Evolutionary conservation across 139 green algal species (phyloP), one percentile per base, ranked within the genome.

Genomic region (Astrephomene gubernaculifera): DNA sequence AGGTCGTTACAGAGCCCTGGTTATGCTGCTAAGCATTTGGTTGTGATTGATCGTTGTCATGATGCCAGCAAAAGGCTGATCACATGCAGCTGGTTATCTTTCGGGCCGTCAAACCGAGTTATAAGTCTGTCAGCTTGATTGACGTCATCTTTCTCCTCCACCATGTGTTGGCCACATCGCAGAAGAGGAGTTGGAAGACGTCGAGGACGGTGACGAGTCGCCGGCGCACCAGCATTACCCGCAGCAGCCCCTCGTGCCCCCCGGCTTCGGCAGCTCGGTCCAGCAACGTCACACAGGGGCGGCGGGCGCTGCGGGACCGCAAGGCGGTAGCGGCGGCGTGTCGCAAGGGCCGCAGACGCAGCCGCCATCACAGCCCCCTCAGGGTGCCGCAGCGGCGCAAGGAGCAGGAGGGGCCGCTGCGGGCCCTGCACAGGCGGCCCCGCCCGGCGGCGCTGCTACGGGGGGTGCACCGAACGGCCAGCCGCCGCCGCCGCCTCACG

Each of bases 181-280:
- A 27, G 57, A 27, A 43, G 64, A 41, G 64, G 5, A 41, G 43
- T 25, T 2, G 7, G 71, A 64, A 7, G 74, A 82, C 25, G 74
- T 57, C 36, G 74, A 82, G 36, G 74, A 82, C 7, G 74, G 54
- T 9, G 74, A 82, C 54, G 74, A 82, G 36, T 82, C 74, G 29
- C 74, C 74, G 6, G 14, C 36, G 0, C 31, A 64, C 35, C 81
- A 87, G 65, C 9, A 39, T 33, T 52, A 86, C 35, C 45, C 44
- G 61, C 61, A 83, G 63, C 41, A 52, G 64, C 64, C 9, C 27
- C 60, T 57, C 14, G 17, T 57, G 49, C 49, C 49, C 14, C 12
- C 17, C 14, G 49, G 14, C 49, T 17, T 25, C 17, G 14, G 12
- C 17, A 17, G 38, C 4, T 54, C 27, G 54, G 41, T 64, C 1